Evolutionary conservation across 257 asterid species (phyloP).

Genomic region (Solanum habrochaites): DNA sequence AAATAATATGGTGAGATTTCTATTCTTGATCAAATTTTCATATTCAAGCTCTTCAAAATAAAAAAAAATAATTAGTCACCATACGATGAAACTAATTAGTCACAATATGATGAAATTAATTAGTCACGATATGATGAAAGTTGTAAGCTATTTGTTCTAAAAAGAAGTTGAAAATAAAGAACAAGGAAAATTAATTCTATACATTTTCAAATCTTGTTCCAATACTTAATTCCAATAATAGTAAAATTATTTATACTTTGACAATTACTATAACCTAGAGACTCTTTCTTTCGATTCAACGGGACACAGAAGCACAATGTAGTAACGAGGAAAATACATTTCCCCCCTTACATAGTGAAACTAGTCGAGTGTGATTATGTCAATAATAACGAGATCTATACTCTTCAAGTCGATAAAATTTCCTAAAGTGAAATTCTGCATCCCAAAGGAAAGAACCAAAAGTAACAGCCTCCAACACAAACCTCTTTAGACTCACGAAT

Average conservation of each 20-base stretch:
- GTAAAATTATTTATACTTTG: neutral
- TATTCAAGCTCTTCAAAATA: no score
- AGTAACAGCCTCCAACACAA: slow-evolving; percentile 70
- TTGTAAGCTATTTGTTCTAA: no score
- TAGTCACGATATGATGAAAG: no score
- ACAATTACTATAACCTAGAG: neutral
- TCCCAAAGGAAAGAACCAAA: slow-evolving; percentile 81
- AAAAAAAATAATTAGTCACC: no score
- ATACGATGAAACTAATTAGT: no score
- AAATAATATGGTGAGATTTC: no score
- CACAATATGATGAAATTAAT: no score
- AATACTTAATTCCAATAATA: neutral
- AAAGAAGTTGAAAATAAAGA: no score
- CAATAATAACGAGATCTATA: neutral
- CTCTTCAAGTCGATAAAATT: slow-evolving; percentile 44
- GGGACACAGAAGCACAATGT: no score
- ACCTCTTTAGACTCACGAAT: slow-evolving; percentile 63
- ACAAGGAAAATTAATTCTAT: neutral
- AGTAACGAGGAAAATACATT: neutral
- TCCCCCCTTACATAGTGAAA: neutral
- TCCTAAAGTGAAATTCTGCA: slow-evolving; percentile 34
- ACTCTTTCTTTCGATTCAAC: neutral
- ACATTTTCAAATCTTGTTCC: neutral
- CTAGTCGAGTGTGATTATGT: neutral
- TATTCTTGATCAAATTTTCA: no score